phyloP scores from a whole-genome alignment of 2,329 filamentous ascomycete genomes.

The Diaporthe aspalathi region DNA sequence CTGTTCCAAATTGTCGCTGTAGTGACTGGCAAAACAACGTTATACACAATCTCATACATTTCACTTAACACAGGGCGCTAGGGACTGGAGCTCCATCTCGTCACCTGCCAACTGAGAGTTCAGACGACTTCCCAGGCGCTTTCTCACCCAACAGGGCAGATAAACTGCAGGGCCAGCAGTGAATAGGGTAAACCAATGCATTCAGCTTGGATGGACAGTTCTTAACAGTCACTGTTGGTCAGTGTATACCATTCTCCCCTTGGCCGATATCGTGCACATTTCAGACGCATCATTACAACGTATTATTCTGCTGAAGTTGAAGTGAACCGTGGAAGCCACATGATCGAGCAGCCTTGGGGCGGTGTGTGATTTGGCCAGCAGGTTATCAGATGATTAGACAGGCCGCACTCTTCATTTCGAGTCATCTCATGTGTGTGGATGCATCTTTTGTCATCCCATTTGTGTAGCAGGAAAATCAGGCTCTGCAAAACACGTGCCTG shows the following conservation, averaged over 20 bases:
- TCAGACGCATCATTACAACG: not conserved
- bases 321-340: not conserved
- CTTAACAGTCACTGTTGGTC: not conserved
- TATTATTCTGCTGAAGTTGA: not conserved
- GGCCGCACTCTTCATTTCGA: not conserved
- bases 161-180: not conserved
- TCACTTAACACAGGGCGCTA: not conserved
- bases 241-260: no score
- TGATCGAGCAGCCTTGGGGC: not conserved
- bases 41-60: not conserved
- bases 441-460: no score
- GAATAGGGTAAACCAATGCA: not conserved
- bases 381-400: not conserved
- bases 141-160: not conserved
- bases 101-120: constrained; percentile 1
- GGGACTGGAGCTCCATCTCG: not conserved
- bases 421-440: not conserved
- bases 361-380: not conserved
- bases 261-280: no score
- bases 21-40: not conserved
- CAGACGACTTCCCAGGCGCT: not conserved
- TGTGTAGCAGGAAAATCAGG: no score
- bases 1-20: not conserved
- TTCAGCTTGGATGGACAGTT: not conserved
- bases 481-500: no score